A percentile compares a stretch with the other conserved stretches of the same genome.
Evolutionary conservation across 2,329 filamentous ascomycete species (phyloP).

Genomic region (Fusarium mundagurra): DNA sequence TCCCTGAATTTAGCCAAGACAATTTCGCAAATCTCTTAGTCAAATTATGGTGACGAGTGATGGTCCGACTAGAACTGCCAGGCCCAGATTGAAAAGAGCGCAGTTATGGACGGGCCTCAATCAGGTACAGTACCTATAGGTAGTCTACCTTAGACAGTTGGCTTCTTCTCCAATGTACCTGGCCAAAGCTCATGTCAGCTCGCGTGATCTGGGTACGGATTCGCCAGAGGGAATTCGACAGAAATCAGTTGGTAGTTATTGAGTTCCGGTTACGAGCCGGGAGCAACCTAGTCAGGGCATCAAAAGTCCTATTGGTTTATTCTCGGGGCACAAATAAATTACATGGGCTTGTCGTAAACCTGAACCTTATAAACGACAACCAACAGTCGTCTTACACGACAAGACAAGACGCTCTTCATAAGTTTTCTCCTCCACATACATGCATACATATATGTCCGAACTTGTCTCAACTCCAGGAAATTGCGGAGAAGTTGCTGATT

Average conservation of each 20-base stretch:
- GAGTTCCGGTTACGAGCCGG: neutral
- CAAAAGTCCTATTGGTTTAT: neutral
- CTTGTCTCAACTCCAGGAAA: conserved; percentile 16
- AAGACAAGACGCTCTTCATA: neutral
- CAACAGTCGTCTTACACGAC: neutral
- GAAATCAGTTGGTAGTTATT: neutral
- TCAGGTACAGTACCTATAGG: neutral
- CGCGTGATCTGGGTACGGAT: neutral
- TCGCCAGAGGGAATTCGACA: neutral
- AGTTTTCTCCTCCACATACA: neutral
- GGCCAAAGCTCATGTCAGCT: conserved; percentile 14
- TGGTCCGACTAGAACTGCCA: conserved; percentile 13
- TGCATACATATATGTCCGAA: neutral
- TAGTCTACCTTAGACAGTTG: neutral
- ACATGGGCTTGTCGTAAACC: neutral
- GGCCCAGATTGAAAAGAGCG: conserved; percentile 7
- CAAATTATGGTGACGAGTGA: conserved; percentile 11
- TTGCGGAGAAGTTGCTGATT: conserved; percentile 26
- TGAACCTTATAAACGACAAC: neutral
- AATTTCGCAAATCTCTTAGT: conserved; percentile 4
- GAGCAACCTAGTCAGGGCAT: neutral
- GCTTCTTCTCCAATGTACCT: neutral
- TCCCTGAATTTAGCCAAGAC: conserved; percentile 27
- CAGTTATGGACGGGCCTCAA: conserved; percentile 10
- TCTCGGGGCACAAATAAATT: neutral